Base-by-base conservation (phyloP, 139 green algal species). In the Chlamydomonas sp. region DNA sequence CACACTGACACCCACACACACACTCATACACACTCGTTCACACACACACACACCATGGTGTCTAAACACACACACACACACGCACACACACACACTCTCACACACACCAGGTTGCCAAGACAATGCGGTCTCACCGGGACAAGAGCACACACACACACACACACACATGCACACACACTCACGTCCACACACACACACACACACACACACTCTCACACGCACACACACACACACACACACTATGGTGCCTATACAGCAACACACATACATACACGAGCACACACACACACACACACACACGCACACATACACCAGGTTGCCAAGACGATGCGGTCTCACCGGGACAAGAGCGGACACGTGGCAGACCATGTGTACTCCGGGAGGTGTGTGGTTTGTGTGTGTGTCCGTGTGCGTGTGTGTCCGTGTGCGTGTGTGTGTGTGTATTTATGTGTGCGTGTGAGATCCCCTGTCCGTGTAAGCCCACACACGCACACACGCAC, bases 261-360 rank as follows among this genome's bases (percentile, higher is more conserved):
- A n/a, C n/a, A n/a, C n/a, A n/a, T n/a, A n/a, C n/a, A n/a, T n/a
- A n/a, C n/a, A n/a, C n/a, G n/a, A n/a, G n/a, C 30, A 66, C 30
- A 66, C 58, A 5, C 30, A 66, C 30, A 66, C 22, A 3, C 58
- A 66, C 30, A 30, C 58, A 13, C 16, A 54, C 16, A 54, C 43
- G 16, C 43, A 54, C 43, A 26, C 13, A 54, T 20, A 13, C 43
- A 54, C 43, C 16, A 73, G 28, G n/a, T 64, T 28, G 57, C 29
- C 28, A 73, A 73, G 68, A 58, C n/a, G 13, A 30, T 60, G 54
- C 35, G 36, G 28, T 54, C 57, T 4, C 39, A 73, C 6, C 34
- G 69, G 58, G 35, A 58, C 30, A 29, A 58, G 2, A 34, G 29
- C 2, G 20, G 34, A 5, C 31, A 13, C 20, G 24, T 38, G 26